phyloP scores from a whole-genome alignment of 1,284 basidiomycete species.

The Cryptococcus sp. region DNA sequence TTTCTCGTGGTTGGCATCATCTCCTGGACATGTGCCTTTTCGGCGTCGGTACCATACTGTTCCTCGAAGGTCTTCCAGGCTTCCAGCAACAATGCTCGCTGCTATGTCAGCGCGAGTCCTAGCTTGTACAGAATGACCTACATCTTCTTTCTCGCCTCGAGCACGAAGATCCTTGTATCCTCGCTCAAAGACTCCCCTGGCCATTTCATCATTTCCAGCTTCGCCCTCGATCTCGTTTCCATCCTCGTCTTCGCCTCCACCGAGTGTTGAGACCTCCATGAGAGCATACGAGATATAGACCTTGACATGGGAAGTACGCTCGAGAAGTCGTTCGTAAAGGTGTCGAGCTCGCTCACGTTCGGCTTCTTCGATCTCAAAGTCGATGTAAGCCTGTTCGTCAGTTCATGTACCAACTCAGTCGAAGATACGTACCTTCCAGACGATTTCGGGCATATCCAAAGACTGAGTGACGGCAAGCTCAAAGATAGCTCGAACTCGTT shows the following conservation, averaged over 20 bases:
- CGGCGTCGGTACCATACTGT: slow-evolving; percentile 64
- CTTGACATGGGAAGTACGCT: slow-evolving; percentile 90
- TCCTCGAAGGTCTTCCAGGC: slow-evolving; percentile 91
- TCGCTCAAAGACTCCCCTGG: slow-evolving; percentile 74
- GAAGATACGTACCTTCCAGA: slow-evolving; percentile 66
- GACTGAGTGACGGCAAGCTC: slow-evolving; percentile 91
- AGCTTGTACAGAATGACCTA: slow-evolving; percentile 45
- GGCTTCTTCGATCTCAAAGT: slow-evolving; percentile 79
- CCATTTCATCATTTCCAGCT: slow-evolving; percentile 63
- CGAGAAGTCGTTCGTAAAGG: slow-evolving; percentile 86
- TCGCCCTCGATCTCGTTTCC: slow-evolving; percentile 65
- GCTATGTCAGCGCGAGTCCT: slow-evolving; percentile 2
- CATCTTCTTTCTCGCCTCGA: slow-evolving; percentile 81
- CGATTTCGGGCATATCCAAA: slow-evolving; percentile 95
- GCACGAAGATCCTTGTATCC: slow-evolving; percentile 80
- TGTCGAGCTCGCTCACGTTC: slow-evolving; percentile 77
- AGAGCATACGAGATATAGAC: slow-evolving; percentile 53
- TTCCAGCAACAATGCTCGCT: slow-evolving; percentile 84
- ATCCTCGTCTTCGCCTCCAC: slow-evolving; percentile 65
- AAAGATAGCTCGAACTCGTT: slow-evolving; percentile 89
- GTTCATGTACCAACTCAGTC: neutral
- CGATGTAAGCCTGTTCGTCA: slow-evolving; percentile 70
- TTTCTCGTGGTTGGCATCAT: slow-evolving; percentile 90
- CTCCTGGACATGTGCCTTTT: slow-evolving; percentile 70
- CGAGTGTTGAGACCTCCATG: slow-evolving; percentile 45